Evolutionary conservation across 495 filamentous ascomycete genomes (phyloP).

Genomic region (Xylaria castorea): DNA sequence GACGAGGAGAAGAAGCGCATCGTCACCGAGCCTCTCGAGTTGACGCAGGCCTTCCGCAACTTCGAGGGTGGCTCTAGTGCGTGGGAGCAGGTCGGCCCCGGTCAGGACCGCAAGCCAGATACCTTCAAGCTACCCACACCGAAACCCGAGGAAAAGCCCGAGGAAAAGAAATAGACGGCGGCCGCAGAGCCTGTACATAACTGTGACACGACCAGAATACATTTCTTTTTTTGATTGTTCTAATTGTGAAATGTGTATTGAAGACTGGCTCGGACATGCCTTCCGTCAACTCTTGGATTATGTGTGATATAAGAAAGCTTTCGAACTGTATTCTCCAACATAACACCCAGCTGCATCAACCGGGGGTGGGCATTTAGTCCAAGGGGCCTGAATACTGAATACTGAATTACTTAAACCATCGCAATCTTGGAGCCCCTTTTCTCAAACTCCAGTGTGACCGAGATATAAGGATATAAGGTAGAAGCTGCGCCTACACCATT

Average conservation of each 20-base stretch:
- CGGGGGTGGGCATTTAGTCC: too few species aligned
- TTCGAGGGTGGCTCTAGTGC: slow-evolving; percentile 85
- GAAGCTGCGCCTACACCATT: background rate
- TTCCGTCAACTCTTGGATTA: too few species aligned
- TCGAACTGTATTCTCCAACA: background rate
- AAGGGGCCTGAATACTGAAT: too few species aligned
- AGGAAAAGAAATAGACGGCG: slow-evolving; percentile 84
- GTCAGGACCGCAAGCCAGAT: slow-evolving; percentile 80
- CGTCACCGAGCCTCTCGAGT: slow-evolving; percentile 93
- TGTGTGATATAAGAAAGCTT: background rate
- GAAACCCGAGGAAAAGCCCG: slow-evolving; percentile 89
- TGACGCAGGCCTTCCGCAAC: slow-evolving; percentile 99
- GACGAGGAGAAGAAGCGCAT: slow-evolving; percentile 99
- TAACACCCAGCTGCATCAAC: background rate
- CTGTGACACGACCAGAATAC: slow-evolving; percentile 34
- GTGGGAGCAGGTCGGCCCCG: slow-evolving; percentile 92
- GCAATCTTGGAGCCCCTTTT: too few species aligned
- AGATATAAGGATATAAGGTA: background rate
- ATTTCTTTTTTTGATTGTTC: slow-evolving; percentile 16
- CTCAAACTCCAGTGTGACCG: background rate
- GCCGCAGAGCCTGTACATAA: slow-evolving; percentile 41
- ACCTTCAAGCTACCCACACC: slow-evolving; percentile 93
- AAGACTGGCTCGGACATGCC: background rate
- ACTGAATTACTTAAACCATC: too few species aligned
- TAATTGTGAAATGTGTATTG: background rate